Percentiles rank a stretch among this genome's conserved stretches.
Conservation (phyloP, 2,329 filamentous ascomycete genomes). For the Alternaria brassicicola region DNA sequence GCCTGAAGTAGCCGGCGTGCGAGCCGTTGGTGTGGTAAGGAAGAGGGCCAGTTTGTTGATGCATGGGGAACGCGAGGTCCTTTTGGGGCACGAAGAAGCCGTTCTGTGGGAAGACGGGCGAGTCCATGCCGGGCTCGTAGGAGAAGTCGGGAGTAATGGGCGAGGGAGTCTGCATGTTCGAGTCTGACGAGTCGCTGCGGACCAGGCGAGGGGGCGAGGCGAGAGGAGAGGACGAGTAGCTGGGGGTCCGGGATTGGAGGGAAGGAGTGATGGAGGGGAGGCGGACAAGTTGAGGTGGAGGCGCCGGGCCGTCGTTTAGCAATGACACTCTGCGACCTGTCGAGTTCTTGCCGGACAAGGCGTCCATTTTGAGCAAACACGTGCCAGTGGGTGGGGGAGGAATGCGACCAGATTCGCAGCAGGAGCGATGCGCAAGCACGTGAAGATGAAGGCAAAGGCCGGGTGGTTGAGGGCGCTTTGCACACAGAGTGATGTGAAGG, state of each 20-base stretch:
- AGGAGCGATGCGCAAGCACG: conserved; percentile 24
- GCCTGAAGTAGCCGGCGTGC: conserved; percentile 31
- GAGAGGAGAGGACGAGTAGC: conserved; percentile 55
- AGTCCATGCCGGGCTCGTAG: conserved; percentile 38
- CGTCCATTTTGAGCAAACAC: conserved; percentile 52
- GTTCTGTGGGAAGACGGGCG: conserved; percentile 36
- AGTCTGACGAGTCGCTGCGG: conserved; percentile 56
- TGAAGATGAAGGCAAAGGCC: conserved; percentile 28
- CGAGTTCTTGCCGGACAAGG: conserved; percentile 54
- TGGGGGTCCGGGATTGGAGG: conserved; percentile 50
- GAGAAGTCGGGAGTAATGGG: conserved; percentile 54
- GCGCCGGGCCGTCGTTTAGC: conserved; percentile 54
- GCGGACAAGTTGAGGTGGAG: conserved; percentile 40
- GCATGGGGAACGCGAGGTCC: conserved; percentile 28
- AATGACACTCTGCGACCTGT: conserved; percentile 58
- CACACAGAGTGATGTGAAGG: neutral
- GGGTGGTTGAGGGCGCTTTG: conserved; percentile 1
- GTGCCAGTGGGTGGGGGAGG: conserved; percentile 31
- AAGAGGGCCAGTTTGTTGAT: conserved; percentile 30
- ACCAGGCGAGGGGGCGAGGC: conserved; percentile 54
- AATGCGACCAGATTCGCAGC: conserved; percentile 32
- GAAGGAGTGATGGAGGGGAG: conserved; percentile 45
- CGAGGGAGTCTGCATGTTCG: conserved; percentile 53
- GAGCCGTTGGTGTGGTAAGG: conserved; percentile 29
- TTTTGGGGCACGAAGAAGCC: conserved; percentile 40